Evolutionary conservation across 306 rosid species (phyloP).

Genomic region (Vigna trinervia): DNA sequence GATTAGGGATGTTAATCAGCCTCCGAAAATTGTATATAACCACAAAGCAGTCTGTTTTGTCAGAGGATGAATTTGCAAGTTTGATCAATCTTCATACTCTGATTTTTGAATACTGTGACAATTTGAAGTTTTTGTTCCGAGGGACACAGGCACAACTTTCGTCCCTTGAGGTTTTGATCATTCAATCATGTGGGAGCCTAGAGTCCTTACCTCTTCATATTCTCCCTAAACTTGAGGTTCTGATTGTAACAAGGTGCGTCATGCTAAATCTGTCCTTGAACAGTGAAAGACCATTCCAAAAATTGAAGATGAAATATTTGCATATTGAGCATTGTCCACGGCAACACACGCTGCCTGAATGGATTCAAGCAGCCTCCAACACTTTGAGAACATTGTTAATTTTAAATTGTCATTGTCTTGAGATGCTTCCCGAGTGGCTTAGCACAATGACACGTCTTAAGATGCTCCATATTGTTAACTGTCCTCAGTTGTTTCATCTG

Average conservation of each 20-base stretch:
- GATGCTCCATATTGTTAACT: background rate
- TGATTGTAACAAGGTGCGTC: background rate
- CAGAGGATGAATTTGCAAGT: background rate
- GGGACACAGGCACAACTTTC: background rate
- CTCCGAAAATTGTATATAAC: constrained; percentile 14
- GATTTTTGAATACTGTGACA: background rate
- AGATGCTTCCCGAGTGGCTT: constrained; percentile 7
- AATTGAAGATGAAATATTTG: background rate
- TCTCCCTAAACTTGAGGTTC: constrained; percentile 9
- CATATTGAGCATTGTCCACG: background rate
- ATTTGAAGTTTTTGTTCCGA: background rate
- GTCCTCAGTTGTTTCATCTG: background rate
- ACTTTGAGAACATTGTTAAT: constrained; percentile 18
- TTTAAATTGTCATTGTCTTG: background rate
- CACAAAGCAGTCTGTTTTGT: constrained; percentile 7
- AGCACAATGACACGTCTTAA: constrained; percentile 4
- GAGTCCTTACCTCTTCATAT: background rate
- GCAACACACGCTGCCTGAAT: constrained; percentile 6
- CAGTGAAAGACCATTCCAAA: background rate
- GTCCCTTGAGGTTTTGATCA: background rate
- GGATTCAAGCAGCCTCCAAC: background rate
- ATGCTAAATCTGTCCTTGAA: background rate
- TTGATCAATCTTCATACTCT: constrained; percentile 8
- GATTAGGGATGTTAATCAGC: background rate
- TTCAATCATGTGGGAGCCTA: background rate